Percentiles rank a stretch among this genome's conserved stretches.
These are phyloP conservation scores for Wickerhamiella parazyma DNA, from an alignment of 805 yeast species.

Conservation along the genomic window DNA sequence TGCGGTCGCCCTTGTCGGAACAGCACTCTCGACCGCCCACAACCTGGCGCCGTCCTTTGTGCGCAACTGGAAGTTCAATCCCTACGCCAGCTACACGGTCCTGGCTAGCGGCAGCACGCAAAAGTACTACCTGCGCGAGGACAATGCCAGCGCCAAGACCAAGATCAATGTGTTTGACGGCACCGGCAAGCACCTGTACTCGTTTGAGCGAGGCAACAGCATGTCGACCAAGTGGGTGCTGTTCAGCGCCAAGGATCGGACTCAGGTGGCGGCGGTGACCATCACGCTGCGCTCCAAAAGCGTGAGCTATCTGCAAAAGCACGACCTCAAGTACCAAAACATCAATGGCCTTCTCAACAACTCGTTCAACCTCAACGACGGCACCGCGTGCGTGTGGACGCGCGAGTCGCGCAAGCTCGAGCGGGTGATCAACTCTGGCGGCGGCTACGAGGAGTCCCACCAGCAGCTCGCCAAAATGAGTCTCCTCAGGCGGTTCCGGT, in stretches of 20 bases:
- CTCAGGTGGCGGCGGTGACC: slow-evolving; percentile 39
- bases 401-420: slow-evolving; percentile 40
- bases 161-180: slow-evolving; percentile 38
- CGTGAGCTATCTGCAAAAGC: slow-evolving; percentile 6
- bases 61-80: slow-evolving; percentile 1
- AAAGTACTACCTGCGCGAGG: slow-evolving; percentile 31
- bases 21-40: slow-evolving; percentile 1
- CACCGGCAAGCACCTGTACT: slow-evolving; percentile 33
- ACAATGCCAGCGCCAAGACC: slow-evolving; percentile 31
- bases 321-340: slow-evolving; percentile 3
- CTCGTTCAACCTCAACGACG: slow-evolving; percentile 37
- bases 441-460: slow-evolving; percentile 41
- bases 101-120: neutral
- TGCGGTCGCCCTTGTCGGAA: neutral
- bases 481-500: slow-evolving; percentile 42
- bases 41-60: neutral
- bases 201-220: slow-evolving; percentile 38
- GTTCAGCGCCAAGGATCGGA: slow-evolving; percentile 32
- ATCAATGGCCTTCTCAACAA: slow-evolving; percentile 3
- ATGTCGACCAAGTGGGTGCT: slow-evolving; percentile 42
- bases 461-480: slow-evolving; percentile 42
- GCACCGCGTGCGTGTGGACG: slow-evolving; percentile 44
- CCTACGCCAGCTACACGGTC: slow-evolving; percentile 4
- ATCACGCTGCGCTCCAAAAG: neutral
- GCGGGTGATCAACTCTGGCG: slow-evolving; percentile 36